phyloP scores from a whole-genome alignment of 2,329 filamentous ascomycete species.

The Ceratocystis albifundus region DNA sequence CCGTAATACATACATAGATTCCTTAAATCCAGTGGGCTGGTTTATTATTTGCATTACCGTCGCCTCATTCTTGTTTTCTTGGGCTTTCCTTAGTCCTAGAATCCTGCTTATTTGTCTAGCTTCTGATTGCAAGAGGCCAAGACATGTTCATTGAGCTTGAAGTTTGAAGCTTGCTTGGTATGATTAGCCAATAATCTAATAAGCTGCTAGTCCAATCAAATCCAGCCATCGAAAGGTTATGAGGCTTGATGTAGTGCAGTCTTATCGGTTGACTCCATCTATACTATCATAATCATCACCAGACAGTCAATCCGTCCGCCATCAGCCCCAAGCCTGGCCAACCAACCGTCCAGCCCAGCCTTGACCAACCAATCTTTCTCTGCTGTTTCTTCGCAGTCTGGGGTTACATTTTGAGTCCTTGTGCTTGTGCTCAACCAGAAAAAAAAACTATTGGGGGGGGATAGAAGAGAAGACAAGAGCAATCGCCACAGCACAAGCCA shows the following conservation, averaged over 20 bases:
- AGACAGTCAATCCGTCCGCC: background rate
- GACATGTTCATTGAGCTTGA: too few species aligned
- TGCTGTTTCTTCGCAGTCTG: background rate
- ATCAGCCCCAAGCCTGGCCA: background rate
- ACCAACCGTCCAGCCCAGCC: background rate
- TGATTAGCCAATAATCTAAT: too few species aligned
- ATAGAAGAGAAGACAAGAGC: background rate
- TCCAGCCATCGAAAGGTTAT: background rate
- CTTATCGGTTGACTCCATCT: too few species aligned
- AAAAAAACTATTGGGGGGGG: background rate
- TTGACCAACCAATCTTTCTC: background rate
- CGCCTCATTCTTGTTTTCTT: too few species aligned
- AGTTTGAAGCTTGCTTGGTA: too few species aligned
- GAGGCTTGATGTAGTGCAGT: background rate
- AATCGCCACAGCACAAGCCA: constrained; percentile 7
- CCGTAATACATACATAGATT: background rate
- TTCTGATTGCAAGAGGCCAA: too few species aligned
- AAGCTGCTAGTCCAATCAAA: too few species aligned
- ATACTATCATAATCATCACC: too few species aligned
- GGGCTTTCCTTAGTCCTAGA: too few species aligned
- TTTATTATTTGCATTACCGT: too few species aligned
- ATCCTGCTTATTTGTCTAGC: too few species aligned
- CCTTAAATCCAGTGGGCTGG: too few species aligned
- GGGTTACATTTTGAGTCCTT: constrained; percentile 3
- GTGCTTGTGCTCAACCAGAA: constrained; percentile 10